Evolutionary conservation across 371 early-diverging fungal species (phyloP).

Genomic region (Amoeboaphelidium occidentale): DNA sequence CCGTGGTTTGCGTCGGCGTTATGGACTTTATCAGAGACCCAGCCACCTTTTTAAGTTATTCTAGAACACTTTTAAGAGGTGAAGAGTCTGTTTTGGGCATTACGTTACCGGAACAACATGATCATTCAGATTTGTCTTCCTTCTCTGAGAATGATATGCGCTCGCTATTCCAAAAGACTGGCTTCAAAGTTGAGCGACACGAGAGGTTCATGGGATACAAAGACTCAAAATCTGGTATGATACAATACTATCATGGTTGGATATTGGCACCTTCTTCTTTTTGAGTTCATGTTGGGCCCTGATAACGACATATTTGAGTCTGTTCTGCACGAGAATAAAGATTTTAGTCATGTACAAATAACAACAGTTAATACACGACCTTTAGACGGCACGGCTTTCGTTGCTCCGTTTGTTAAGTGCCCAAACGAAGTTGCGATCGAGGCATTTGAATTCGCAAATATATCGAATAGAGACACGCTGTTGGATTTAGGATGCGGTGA

Average conservation of each 20-base stretch:
- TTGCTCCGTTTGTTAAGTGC: background rate
- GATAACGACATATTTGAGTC: no score
- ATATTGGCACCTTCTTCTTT: no score
- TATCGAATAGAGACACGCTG: background rate
- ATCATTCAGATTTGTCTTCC: slow-evolving; percentile 2
- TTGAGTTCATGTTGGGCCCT: no score
- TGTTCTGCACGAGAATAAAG: no score
- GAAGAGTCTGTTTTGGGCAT: slow-evolving; percentile 4
- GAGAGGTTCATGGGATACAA: slow-evolving; percentile 11
- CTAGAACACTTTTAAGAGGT: background rate
- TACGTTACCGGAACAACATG: slow-evolving; percentile 7
- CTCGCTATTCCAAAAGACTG: slow-evolving; percentile 1
- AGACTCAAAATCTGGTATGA: slow-evolving; percentile 10
- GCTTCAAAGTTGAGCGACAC: slow-evolving; percentile 7
- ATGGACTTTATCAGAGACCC: slow-evolving; percentile 11
- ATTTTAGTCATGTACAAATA: no score
- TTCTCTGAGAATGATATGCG: slow-evolving; percentile 6
- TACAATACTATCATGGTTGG: slow-evolving; percentile 5
- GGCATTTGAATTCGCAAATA: background rate
- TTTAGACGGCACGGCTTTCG: background rate
- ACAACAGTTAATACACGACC: background rate
- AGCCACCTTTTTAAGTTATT: background rate
- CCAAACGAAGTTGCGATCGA: background rate
- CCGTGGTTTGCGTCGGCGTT: slow-evolving; percentile 9
- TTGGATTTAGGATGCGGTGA: background rate